phyloP scores from a whole-genome alignment of 2,329 filamentous ascomycete species.

The Lecanoromycetidae sp. region DNA sequence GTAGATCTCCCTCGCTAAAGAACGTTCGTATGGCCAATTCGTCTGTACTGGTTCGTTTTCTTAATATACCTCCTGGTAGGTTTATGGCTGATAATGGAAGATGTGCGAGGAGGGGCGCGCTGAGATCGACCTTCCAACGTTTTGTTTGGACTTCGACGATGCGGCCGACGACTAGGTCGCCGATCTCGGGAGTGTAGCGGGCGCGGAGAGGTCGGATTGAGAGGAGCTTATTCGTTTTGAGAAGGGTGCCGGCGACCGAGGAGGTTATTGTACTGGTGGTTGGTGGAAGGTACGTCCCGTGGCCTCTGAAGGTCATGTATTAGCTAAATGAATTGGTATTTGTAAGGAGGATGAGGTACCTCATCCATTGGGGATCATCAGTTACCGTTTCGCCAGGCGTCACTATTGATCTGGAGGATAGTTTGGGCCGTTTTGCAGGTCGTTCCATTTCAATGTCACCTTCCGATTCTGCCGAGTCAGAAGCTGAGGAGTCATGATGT shows the following conservation, averaged over 20 bases:
- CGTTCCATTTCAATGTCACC: conserved; percentile 28
- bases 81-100: conserved; percentile 86
- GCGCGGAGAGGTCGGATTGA: conserved; percentile 82
- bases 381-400: conserved; percentile 86
- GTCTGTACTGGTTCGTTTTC: conserved; percentile 86
- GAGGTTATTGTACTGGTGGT: conserved; percentile 61
- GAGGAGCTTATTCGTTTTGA: conserved; percentile 92
- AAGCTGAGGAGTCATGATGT: conserved; percentile 1
- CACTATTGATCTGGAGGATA: conserved; percentile 46
- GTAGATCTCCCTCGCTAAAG: conserved; percentile 85
- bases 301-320: conserved; percentile 48
- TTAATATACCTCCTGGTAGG: conserved; percentile 80
- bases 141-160: conserved; percentile 90
- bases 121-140: conserved; percentile 91
- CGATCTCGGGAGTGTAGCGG: conserved; percentile 89
- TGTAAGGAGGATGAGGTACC: conserved; percentile 32
- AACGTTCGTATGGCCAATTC: conserved; percentile 96
- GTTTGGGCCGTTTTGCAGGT: conserved; percentile 29
- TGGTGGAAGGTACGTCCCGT: conserved; percentile 70
- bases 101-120: conserved; percentile 70
- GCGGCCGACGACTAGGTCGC: conserved; percentile 84
- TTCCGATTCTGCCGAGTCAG: conserved; percentile 8
- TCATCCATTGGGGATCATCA: conserved; percentile 93
- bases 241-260: conserved; percentile 79
- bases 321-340: conserved; percentile 12